A percentile compares a stretch with the other conserved stretches of the same genome.
Conservation (phyloP, 352 stramenopile species). For the Pythium dissotocum region DNA sequence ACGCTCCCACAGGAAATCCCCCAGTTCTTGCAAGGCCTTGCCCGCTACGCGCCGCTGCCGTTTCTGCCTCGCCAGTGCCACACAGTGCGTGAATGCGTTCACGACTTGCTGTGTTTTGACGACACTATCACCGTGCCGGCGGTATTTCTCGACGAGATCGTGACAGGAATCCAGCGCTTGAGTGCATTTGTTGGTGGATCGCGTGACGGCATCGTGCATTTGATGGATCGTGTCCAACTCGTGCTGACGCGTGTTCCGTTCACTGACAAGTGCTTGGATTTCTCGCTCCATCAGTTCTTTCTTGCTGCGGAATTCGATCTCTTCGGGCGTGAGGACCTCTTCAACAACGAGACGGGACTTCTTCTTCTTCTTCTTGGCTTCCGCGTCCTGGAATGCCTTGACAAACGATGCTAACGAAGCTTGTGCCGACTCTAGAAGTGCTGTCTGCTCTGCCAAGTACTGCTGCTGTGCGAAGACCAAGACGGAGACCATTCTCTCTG, state of each 20-base stretch:
- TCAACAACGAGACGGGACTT: conserved; percentile 76
- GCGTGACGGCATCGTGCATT: conserved; percentile 26
- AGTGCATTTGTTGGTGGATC: conserved; percentile 61
- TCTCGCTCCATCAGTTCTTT: conserved; percentile 42
- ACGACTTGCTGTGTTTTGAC: conserved; percentile 37
- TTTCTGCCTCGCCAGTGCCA: conserved; percentile 65
- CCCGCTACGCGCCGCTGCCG: conserved; percentile 55
- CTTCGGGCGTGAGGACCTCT: conserved; percentile 58
- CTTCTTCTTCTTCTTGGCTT: conserved; percentile 86
- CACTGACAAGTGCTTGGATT: conserved; percentile 33
- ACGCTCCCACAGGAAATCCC: conserved; percentile 70
- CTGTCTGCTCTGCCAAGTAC: conserved; percentile 42
- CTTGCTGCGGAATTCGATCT: conserved; percentile 53
- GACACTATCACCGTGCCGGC: conserved; percentile 19
- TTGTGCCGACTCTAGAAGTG: conserved; percentile 33
- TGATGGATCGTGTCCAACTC: conserved; percentile 25
- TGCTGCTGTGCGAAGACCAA: conserved; percentile 68
- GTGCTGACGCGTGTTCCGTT: conserved; percentile 13
- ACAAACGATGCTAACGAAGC: conserved; percentile 38
- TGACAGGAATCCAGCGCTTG: conserved; percentile 55
- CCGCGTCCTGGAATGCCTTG: conserved; percentile 50
- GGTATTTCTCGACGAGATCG: conserved; percentile 47
- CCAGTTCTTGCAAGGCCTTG: conserved; percentile 64
- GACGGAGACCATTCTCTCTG: conserved; percentile 53
- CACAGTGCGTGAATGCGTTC: conserved; percentile 46